A percentile compares a stretch with the other conserved stretches of the same genome.
Evolutionary conservation across 2,329 filamentous ascomycete genomes (phyloP).

Genomic region (Xylariaceae sp.): DNA sequence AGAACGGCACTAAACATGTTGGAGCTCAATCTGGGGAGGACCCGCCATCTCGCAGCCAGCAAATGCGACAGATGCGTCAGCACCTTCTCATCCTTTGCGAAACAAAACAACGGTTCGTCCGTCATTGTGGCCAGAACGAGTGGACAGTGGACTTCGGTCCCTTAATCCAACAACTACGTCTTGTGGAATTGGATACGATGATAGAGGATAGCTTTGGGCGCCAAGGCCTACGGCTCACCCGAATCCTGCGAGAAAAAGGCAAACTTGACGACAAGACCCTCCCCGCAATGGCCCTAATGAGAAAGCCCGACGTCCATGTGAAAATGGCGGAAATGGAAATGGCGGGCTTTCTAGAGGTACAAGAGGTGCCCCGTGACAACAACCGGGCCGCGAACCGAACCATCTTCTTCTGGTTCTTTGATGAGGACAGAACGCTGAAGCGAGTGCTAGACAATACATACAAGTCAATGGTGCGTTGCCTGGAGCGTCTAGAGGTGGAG

Average conservation of each 20-base stretch:
- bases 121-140: slow-evolving; percentile 70
- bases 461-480: slow-evolving; percentile 83
- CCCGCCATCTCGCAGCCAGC: slow-evolving; percentile 48
- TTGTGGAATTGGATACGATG: slow-evolving; percentile 80
- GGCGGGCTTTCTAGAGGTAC: slow-evolving; percentile 84
- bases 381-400: slow-evolving; percentile 81
- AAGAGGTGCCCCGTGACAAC: slow-evolving; percentile 91
- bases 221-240: slow-evolving; percentile 79
- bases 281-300: slow-evolving; percentile 79
- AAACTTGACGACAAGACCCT: slow-evolving; percentile 95
- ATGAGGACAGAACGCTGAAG: slow-evolving; percentile 72
- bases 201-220: slow-evolving; percentile 79
- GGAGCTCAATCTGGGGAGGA: slow-evolving; percentile 55
- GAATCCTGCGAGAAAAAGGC: slow-evolving; percentile 83
- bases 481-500: slow-evolving; percentile 82
- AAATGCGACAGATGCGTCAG: slow-evolving; percentile 67
- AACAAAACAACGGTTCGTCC: slow-evolving; percentile 71
- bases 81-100: slow-evolving; percentile 77
- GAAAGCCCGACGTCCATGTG: slow-evolving; percentile 82
- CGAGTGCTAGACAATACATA: slow-evolving; percentile 82
- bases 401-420: slow-evolving; percentile 91
- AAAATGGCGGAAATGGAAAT: slow-evolving; percentile 87
- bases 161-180: slow-evolving; percentile 72
- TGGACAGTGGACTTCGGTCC: slow-evolving; percentile 86
- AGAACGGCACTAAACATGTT: slow-evolving; percentile 38